phyloP scores from a whole-genome alignment of 768 basidiomycete genomes.

The Suillus spraguei region DNA sequence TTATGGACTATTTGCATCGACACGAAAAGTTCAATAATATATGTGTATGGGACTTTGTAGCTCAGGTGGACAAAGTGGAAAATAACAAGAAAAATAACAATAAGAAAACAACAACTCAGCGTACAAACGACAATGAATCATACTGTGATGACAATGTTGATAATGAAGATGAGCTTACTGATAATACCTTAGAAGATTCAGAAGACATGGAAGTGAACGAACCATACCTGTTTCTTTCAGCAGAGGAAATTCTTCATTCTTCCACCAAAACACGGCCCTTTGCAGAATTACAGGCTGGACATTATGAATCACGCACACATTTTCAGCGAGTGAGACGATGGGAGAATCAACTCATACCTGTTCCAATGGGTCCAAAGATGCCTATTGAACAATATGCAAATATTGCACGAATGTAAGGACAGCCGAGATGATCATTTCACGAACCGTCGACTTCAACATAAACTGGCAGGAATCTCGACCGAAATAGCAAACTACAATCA shows the following conservation, averaged over 20 bases:
- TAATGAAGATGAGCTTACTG: too few species aligned
- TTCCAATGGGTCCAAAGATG: conserved; percentile 37
- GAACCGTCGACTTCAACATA: conserved; percentile 11
- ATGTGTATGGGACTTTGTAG: conserved; percentile 34
- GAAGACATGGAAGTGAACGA: too few species aligned
- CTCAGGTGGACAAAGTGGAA: conserved; percentile 25
- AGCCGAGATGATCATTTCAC: conserved; percentile 35
- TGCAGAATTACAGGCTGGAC: background rate
- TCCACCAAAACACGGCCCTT: background rate
- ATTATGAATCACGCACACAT: background rate
- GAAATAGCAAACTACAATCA: background rate
- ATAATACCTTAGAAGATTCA: too few species aligned
- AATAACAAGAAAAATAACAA: conserved; percentile 7
- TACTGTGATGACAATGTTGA: too few species aligned
- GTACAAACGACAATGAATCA: too few species aligned
- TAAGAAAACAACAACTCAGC: conserved; percentile 19
- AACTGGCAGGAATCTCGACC: background rate
- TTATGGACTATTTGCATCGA: conserved; percentile 29
- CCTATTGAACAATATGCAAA: conserved; percentile 45
- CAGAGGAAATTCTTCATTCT: background rate
- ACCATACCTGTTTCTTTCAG: too few species aligned
- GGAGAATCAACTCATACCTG: conserved; percentile 5
- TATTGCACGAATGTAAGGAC: conserved; percentile 43
- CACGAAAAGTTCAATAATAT: conserved; percentile 18
- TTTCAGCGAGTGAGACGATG: background rate